Percentiles rank a stretch among this genome's conserved stretches.
Conservation (phyloP, 2,329 filamentous ascomycete species). For the Xylariales sp. region DNA sequence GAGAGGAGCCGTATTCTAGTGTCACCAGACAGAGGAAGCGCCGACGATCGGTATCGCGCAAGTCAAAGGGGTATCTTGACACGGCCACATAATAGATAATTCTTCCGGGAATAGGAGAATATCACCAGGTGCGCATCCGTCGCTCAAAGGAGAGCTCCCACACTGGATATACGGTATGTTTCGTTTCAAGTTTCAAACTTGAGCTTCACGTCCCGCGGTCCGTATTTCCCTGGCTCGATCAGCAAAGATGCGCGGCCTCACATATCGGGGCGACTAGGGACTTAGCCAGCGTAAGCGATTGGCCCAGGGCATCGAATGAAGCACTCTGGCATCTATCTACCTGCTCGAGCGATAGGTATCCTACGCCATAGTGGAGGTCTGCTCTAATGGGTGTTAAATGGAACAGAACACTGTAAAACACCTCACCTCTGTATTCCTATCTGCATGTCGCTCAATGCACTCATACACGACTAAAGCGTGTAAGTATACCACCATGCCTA, state of each 20-base stretch:
- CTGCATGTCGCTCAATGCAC: background rate
- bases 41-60: background rate
- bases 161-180: conserved; percentile 12
- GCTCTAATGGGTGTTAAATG: no score
- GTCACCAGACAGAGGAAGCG: background rate
- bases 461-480: background rate
- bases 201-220: background rate
- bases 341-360: no score
- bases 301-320: background rate
- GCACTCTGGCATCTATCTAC: no score
- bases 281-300: background rate
- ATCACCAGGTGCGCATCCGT: background rate
- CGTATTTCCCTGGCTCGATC: conserved; percentile 5
- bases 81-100: conserved; percentile 1
- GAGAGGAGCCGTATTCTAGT: background rate
- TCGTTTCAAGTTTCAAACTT: conserved; percentile 30
- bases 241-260: background rate
- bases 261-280: background rate
- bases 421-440: background rate
- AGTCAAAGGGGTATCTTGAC: background rate
- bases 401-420: background rate
- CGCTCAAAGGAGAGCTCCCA: background rate
- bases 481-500: background rate
- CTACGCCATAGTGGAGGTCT: background rate
- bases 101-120: conserved; percentile 8